Base-by-base conservation (phyloP, 2,329 filamentous ascomycete species). In the Neurospora crassa region DNA sequence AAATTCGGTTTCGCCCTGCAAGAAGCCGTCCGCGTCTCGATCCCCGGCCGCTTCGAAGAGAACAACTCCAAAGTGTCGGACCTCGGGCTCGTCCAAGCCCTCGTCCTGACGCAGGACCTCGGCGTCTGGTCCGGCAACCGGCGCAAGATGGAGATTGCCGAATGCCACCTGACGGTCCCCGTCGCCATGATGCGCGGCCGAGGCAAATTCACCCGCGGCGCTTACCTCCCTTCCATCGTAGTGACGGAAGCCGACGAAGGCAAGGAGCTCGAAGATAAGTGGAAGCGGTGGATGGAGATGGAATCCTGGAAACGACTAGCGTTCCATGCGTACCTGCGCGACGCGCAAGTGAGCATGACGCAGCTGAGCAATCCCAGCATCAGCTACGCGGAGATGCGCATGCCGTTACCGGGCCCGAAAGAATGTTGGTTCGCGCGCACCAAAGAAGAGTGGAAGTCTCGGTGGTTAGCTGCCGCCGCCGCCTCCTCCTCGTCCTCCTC, bases 281-380 rank as follows among this genome's bases (percentile, higher is more conserved):
- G 91, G 91, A 83, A 81, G 70, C 79, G 80, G 34, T 93, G 90
- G 90, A 84, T 87, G 16, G 83, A 87, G 67, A 82, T 87, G 72
- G 90, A 92, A 76, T 89, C 87, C 3, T 91, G 88, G 81, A 91
- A 92, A 77, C 85, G 86, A 43, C 85, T 93, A 2, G 87, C 88
- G 3, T 89, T 91, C 72, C 88, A 90, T 76, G 81, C 87, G 16
- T 91, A 91, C 74, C 79, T 90, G 5, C 85, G 89, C 71, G 91
- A 93, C 75, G 84, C 89, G 0, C 89, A 92, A 72, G 84, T 87
- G 4, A 91, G 91, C 2, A 90, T 93, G 81, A 87, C 88, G 1
- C 83, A 91, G 4, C 82, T 91, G 1, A 88, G 86, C 29, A 89
- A 87, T 72, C 89, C 90, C 0, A 81, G 88, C 24, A 87, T 92